phyloP scores from a whole-genome alignment of 192 early-diverging fungal species.

The Backusella liffmaniae region DNA sequence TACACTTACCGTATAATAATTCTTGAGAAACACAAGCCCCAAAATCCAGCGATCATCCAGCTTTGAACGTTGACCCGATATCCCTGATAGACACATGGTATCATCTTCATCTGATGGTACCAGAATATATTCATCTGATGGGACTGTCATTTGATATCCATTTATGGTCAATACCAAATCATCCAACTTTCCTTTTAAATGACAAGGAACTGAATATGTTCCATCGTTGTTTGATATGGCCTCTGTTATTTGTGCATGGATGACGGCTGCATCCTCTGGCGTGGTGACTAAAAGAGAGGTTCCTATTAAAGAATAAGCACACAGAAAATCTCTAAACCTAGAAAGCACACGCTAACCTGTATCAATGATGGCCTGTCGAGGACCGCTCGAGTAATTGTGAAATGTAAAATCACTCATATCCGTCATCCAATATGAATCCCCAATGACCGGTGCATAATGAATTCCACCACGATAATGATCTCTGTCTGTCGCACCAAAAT shows the following conservation, averaged over 20 bases:
- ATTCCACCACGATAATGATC: slow-evolving; percentile 45
- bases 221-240: slow-evolving; percentile 19
- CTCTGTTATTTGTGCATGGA: slow-evolving; percentile 46
- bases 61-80: slow-evolving; percentile 21
- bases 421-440: slow-evolving; percentile 56
- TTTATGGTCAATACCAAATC: background rate
- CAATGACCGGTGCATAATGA: slow-evolving; percentile 49
- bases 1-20: slow-evolving; percentile 30
- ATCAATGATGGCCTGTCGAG: slow-evolving; percentile 44
- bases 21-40: slow-evolving; percentile 28
- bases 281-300: slow-evolving; percentile 52
- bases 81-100: slow-evolving; percentile 34
- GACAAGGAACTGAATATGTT: slow-evolving; percentile 26
- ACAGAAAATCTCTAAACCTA: background rate
- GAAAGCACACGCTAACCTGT: slow-evolving; percentile 22
- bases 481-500: slow-evolving; percentile 52
- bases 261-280: slow-evolving; percentile 32
- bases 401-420: slow-evolving; percentile 37
- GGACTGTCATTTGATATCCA: slow-evolving; percentile 7
- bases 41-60: slow-evolving; percentile 24
- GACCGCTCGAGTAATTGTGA: slow-evolving; percentile 19
- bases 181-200: background rate
- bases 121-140: slow-evolving; percentile 21
- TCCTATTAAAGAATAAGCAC: slow-evolving; percentile 12
- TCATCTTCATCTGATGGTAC: background rate